Evolutionary conservation across 2,329 filamentous ascomycete species (phyloP).

Genomic region (Verticillium longisporum): DNA sequence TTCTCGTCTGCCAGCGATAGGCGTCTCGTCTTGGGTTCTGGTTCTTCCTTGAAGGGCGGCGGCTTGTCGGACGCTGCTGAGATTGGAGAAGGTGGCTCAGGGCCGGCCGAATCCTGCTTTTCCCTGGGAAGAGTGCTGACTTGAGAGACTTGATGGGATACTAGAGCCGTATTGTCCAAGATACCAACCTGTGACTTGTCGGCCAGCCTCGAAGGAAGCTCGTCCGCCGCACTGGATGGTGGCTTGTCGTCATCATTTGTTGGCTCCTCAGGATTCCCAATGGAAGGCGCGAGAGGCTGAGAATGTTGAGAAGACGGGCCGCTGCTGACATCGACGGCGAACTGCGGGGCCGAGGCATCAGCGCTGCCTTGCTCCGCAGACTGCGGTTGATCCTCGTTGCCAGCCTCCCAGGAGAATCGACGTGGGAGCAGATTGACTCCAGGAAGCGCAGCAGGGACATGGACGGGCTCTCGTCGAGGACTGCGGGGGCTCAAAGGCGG

Average conservation of each 20-base stretch:
- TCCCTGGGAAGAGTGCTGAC: conserved; percentile 24
- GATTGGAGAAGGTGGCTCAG: conserved; percentile 36
- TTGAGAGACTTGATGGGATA: conserved; percentile 29
- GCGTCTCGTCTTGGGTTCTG: conserved; percentile 13
- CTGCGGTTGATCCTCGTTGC: conserved; percentile 11
- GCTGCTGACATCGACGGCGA: background rate
- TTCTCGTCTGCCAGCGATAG: conserved; percentile 40
- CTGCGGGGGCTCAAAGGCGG: conserved; percentile 12
- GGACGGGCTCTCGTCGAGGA: background rate
- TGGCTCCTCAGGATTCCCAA: background rate
- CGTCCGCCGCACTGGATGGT: background rate
- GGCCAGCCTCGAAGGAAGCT: background rate
- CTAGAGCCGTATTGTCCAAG: background rate
- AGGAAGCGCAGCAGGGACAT: background rate
- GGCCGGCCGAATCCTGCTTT: conserved; percentile 11
- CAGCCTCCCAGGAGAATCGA: conserved; percentile 38
- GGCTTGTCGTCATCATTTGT: background rate
- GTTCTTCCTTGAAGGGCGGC: conserved; percentile 9
- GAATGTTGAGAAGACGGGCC: background rate
- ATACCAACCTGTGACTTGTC: background rate
- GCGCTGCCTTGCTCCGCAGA: background rate
- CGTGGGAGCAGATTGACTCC: background rate
- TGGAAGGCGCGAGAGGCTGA: background rate
- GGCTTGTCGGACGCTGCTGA: conserved; percentile 28
- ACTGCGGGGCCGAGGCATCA: background rate